A percentile compares a stretch with the other conserved stretches of the same genome.
Evolutionary conservation across 257 asterid species (phyloP).

Genomic region (Solanum corneliomulleri): DNA sequence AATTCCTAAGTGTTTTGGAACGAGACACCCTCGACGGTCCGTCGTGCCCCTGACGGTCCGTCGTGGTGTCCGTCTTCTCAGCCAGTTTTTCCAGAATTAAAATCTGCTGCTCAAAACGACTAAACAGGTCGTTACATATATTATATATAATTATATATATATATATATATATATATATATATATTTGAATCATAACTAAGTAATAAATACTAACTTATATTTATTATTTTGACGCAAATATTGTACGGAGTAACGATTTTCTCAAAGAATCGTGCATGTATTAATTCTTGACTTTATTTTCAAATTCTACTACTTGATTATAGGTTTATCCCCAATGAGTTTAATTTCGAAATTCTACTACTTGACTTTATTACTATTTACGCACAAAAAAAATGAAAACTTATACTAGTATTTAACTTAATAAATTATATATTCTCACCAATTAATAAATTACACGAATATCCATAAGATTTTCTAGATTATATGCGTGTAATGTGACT

Average conservation of each 20-base stretch:
- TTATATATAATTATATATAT: too few relatives aligned
- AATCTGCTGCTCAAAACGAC: too few relatives aligned
- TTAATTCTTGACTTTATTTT: neutral
- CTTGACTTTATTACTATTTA: neutral
- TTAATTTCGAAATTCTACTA: neutral
- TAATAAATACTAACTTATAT: too few relatives aligned
- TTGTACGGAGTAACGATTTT: accelerated
- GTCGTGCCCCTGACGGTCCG: too few relatives aligned
- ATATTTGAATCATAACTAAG: too few relatives aligned
- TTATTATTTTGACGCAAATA: too few relatives aligned
- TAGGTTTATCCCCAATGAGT: neutral
- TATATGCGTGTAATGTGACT: neutral
- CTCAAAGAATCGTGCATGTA: neutral
- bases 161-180: too few relatives aligned
- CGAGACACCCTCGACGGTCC: too few relatives aligned
- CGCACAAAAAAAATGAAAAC: neutral
- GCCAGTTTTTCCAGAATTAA: too few relatives aligned
- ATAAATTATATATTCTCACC: neutral
- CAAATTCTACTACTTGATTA: neutral
- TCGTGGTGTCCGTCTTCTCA: too few relatives aligned
- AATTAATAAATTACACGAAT: neutral
- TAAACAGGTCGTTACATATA: too few relatives aligned
- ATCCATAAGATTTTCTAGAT: neutral
- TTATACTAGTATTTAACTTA: neutral
- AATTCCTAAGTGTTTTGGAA: too few relatives aligned